Evolutionary conservation across 495 filamentous ascomycete genomes (phyloP), one percentile per base, ranked within the genome.

Genomic region (Cercophora scortea): DNA sequence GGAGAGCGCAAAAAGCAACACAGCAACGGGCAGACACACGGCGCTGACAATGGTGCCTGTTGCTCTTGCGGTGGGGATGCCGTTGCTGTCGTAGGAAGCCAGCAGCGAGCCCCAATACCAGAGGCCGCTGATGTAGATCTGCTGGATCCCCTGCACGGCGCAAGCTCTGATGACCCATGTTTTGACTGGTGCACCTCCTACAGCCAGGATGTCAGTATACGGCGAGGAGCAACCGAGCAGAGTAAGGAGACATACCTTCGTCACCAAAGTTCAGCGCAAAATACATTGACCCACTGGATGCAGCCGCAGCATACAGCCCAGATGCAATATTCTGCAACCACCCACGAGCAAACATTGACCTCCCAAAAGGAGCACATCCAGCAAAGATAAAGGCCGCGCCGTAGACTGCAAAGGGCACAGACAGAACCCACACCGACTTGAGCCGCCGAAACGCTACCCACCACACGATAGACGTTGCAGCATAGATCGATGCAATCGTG

Each of bases 181-280:
- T 49, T 73, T 76, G 49, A 81, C 67, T 3, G 82, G 79, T 3
- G 78, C 74, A 45, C 77, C 77, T 33, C 77, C 60, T 62, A 40
- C 15, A 39, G 17, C 4, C 39, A 13, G 12, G 4, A 25, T 13
- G 17, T 9, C 25, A 25, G 25, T 5, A 25, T 25, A 25, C 25
- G 2, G 2, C 5, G 25, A 5, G 2, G 5, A 2, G 10, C 8
- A 43, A 19, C 10, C 10, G 41, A 13, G n/a, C 11, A 16, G 32
- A 48, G 11, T 8, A 2, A 2, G 33, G 36, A 18, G 17, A 45
- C 49, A 48, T 51, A 62, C 60, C 79, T 64, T 84, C 78, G 50
- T 77, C 76, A 43, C 81, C 83, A 62, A 86, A 85, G 61, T 86
- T 86, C 42, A 85, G 73, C n/a, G 81, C 75, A 63, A 85, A 85